Evolutionary conservation across 2,329 filamentous ascomycete species (phyloP).

Genomic region (Tolypocladium ophioglossoides): DNA sequence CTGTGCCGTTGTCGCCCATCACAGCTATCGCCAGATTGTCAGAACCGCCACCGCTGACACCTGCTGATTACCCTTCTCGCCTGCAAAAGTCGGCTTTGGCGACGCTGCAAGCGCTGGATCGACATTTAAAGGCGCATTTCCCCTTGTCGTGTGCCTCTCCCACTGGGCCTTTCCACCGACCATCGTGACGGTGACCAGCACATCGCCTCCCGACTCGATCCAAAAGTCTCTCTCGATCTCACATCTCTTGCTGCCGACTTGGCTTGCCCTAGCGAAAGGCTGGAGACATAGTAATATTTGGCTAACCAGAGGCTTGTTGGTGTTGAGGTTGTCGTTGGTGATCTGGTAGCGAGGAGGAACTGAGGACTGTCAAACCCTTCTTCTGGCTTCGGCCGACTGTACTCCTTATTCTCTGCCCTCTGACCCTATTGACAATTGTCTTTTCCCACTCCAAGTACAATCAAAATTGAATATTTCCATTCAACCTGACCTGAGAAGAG

Average conservation of each 20-base stretch:
- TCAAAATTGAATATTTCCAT: conserved; percentile 42
- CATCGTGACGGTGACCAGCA: background rate
- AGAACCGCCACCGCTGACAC: background rate
- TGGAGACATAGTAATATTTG: conserved; percentile 3
- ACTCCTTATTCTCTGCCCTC: conserved; percentile 27
- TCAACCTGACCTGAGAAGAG: conserved; percentile 24
- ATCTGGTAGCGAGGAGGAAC: conserved; percentile 25
- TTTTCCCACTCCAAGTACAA: conserved; percentile 30
- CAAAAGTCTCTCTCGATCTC: background rate
- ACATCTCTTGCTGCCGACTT: background rate
- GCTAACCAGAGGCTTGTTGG: conserved; percentile 19
- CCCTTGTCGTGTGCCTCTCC: background rate
- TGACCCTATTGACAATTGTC: conserved; percentile 22
- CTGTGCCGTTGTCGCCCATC: background rate
- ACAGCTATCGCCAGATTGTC: background rate
- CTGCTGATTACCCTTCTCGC: background rate
- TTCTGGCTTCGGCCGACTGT: conserved; percentile 26
- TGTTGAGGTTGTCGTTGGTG: conserved; percentile 20
- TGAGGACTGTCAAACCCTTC: conserved; percentile 20
- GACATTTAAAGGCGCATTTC: background rate
- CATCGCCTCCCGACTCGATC: background rate
- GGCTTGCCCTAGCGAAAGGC: conserved; percentile 3
- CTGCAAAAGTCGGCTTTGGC: background rate
- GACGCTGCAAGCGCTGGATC: background rate
- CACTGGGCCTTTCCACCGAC: background rate